Conservation (phyloP, 768 basidiomycete species). For the Kwoniella sp. region DNA sequence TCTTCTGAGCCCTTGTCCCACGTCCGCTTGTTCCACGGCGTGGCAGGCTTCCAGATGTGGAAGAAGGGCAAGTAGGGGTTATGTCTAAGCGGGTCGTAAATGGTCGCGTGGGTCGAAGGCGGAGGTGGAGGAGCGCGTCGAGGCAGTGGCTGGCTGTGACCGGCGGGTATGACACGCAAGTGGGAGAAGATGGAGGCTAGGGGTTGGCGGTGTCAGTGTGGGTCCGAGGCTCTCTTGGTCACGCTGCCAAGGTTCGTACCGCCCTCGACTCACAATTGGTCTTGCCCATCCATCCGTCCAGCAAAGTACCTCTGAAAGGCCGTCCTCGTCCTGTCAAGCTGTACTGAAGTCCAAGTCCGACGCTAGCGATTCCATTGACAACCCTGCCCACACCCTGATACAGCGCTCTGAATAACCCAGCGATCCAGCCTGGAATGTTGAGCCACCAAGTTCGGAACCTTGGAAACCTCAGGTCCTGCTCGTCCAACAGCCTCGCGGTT, state of each 20-base stretch:
- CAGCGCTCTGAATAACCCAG: not conserved
- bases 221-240: no score
- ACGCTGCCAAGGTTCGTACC: no score
- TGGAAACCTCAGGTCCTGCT: conserved; percentile 10
- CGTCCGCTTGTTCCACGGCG: conserved; percentile 55
- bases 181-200: conserved; percentile 68
- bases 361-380: not conserved
- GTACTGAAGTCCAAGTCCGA: not conserved
- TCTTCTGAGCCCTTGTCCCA: conserved; percentile 56
- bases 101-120: conserved; percentile 8
- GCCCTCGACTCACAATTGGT: conserved; percentile 16
- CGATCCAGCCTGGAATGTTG: conserved; percentile 23
- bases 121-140: conserved; percentile 15
- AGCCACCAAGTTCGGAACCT: conserved; percentile 38
- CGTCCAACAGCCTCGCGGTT: not conserved
- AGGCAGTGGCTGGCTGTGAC: conserved; percentile 57
- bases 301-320: conserved; percentile 1
- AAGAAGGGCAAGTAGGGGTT: conserved; percentile 76
- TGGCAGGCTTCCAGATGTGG: conserved; percentile 86
- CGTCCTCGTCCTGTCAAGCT: conserved; percentile 9
- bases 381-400: not conserved
- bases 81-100: conserved; percentile 18
- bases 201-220: no score
- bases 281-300: conserved; percentile 19
- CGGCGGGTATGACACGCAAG: conserved; percentile 68